Conservation (phyloP, 331 rosid species). For the Rhamnella rubrinervis region DNA sequence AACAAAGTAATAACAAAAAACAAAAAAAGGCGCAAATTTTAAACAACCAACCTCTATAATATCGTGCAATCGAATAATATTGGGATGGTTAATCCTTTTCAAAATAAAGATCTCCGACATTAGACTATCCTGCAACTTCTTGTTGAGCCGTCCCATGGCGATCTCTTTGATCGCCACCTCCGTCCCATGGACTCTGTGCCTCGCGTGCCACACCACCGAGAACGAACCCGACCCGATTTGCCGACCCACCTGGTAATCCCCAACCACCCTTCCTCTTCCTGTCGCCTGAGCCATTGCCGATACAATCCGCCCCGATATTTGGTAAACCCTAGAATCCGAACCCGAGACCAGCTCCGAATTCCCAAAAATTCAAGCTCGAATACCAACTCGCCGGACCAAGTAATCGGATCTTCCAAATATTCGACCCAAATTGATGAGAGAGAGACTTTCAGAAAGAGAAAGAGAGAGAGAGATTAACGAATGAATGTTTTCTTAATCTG, state of each 20-base stretch:
- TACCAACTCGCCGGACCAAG: constrained; percentile 9
- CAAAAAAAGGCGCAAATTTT: background rate
- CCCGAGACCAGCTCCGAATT: constrained; percentile 24
- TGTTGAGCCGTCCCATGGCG: constrained; percentile 66
- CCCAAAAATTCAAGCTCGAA: constrained; percentile 9
- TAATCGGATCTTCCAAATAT: constrained; percentile 24
- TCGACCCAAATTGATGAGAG: constrained; percentile 3
- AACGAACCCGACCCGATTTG: constrained; percentile 96
- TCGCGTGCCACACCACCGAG: constrained; percentile 94
- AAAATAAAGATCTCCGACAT: constrained; percentile 89
- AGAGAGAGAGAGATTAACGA: background rate
- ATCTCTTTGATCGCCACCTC: constrained; percentile 99
- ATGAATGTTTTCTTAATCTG: constrained; percentile 4
- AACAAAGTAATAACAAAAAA: background rate
- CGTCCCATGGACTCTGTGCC: constrained; percentile 85
- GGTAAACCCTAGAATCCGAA: constrained; percentile 39
- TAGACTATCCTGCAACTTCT: constrained; percentile 86
- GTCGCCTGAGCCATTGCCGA: constrained; percentile 62
- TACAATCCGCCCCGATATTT: background rate
- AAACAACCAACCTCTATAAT: constrained; percentile 63
- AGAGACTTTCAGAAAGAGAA: background rate
- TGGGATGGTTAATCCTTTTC: constrained; percentile 80
- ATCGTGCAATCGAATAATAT: constrained; percentile 80
- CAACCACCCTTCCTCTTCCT: constrained; percentile 64
- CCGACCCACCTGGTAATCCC: constrained; percentile 69